Evolutionary conservation across 1,284 basidiomycete species (phyloP).

Genomic region (Ceratobasidium sp.): DNA sequence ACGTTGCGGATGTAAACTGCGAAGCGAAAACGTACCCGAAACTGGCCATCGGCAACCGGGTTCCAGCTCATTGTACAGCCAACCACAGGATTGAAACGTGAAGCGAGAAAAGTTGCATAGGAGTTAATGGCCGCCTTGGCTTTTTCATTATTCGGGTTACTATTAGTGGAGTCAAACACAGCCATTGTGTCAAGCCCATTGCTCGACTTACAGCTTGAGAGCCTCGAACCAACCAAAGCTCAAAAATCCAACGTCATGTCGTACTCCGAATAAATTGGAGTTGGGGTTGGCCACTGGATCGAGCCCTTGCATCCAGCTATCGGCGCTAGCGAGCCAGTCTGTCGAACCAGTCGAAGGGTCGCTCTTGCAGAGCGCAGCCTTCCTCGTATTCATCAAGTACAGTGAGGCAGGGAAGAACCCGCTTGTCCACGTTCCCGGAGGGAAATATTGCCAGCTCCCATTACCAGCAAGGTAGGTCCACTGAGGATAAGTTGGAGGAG

Average conservation of each 20-base stretch:
- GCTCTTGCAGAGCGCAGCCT: constrained; percentile 51
- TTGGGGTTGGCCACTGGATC: constrained; percentile 57
- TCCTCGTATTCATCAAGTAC: constrained; percentile 61
- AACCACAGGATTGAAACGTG: constrained; percentile 53
- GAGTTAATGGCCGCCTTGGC: constrained; percentile 51
- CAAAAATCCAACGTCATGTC: constrained; percentile 74
- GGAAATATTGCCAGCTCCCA: constrained; percentile 62
- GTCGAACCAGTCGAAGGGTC: constrained; percentile 39
- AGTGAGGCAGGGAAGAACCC: constrained; percentile 69
- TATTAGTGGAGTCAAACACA: constrained; percentile 42
- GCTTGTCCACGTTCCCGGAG: constrained; percentile 66
- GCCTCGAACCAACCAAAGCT: constrained; percentile 69
- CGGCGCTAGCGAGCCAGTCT: constrained; percentile 62
- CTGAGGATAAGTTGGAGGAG: constrained; percentile 62
- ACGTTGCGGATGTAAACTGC: background rate
- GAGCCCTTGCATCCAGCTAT: constrained; percentile 58
- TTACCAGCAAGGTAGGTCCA: constrained; percentile 55
- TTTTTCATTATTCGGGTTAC: constrained; percentile 52
- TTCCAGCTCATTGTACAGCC: constrained; percentile 64
- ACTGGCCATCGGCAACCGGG: constrained; percentile 56
- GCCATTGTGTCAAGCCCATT: background rate
- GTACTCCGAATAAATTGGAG: constrained; percentile 47
- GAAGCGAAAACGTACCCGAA: constrained; percentile 51
- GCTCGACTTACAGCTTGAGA: constrained; percentile 50
- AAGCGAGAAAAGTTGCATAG: constrained; percentile 54